Evolutionary conservation across 140 eudicot genomes (phyloP), one percentile per base, ranked within the genome.

Genomic region (Erigeron philadelphicus): DNA sequence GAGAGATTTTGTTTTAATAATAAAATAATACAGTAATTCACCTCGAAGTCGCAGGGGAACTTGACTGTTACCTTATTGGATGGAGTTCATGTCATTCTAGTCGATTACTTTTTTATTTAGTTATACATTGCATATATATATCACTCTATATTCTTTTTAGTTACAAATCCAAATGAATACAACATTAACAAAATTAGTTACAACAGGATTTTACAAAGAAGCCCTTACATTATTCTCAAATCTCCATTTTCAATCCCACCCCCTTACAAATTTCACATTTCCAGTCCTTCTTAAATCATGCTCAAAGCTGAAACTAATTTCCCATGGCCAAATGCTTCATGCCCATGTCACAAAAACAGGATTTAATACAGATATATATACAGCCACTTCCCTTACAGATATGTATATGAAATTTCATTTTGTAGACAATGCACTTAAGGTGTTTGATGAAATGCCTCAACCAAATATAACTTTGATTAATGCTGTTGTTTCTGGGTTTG

Each of bases 241-340:
- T 7, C 88, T 45, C 49, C 86, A 77, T 48, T 73, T 82, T 48
- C 79, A 80, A 44, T 77, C 87, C 11, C 46, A 65, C 23, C 80
- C 73, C 4, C 81, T 84, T 68, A 78, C 57, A 70, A 67, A 73
- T n/a, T 84, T 81, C 86, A 81, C 90, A 55, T 85, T 83, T 61
- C 96, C 97, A 45, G 78, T 68, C 52, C 88, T 88, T 71, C 86
- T 91, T 68, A 88, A 88, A 86, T 81, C 92, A 63, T 86, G 89
- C 64, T 72, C 87, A 55, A 73, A 76, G 17, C 95, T 86, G 54
- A 78, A 72, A 66, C 44, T 81, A 47, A 0, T 64, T 46, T 31
- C 72, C 45, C 80, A 75, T 17, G 95, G 84, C 77, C 85, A 82
- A 65, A 82, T 81, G 67, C 79, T 88, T 18, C 97, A 91, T 25